Base-by-base conservation (phyloP, 2,329 filamentous ascomycete genomes). In the Apiospora saccharicola region DNA sequence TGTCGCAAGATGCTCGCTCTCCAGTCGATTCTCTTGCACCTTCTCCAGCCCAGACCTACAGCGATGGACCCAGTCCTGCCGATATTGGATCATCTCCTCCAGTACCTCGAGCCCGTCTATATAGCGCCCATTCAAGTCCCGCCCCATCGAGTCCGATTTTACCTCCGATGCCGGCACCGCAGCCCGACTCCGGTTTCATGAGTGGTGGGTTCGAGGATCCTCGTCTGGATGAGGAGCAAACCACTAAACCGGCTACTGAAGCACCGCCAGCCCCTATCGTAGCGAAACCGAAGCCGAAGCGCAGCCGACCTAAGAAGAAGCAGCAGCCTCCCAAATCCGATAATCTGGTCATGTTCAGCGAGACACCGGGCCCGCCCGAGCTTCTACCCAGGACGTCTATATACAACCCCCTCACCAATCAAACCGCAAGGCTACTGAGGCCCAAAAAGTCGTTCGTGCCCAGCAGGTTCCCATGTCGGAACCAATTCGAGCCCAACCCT, bases 1-100 rank as follows among this genome's bases (percentile, higher is more conserved):
- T 83, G 6, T 82, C 81, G 69, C 85, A 85, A 72, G 87, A 89
- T 68, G 87, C 86, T n/a, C 85, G 85, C 8, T 90, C 89, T 4
- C 89, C 89, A 10, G 78, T 80, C 3, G 88, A 90, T 30, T 90
- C 88, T 16, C 76, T 84, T 47, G 87, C 82, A 0, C 86, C 84
- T 19, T 89, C 88, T 1, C 88, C 88, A 6, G 83, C 85, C 46
- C 86, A 84, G 37, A 76, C 75, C 10, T 86, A 85, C 74, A 84
- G 83, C 51, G 88, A 90, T 70, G 89, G 86, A 70, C 86, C 92
- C 71, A 97, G 94, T 70, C 93, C 94, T 4, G 91, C 90, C 68
- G 93, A 94, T 71, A 94, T 98, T 76, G 93, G 93, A 1, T 98
- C 96, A 0, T 98, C 96, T 4, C 96, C 96, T 19, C 96, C 96